Conservation (phyloP, 2,329 filamentous ascomycete species). For the Escovopsis sp. region DNA sequence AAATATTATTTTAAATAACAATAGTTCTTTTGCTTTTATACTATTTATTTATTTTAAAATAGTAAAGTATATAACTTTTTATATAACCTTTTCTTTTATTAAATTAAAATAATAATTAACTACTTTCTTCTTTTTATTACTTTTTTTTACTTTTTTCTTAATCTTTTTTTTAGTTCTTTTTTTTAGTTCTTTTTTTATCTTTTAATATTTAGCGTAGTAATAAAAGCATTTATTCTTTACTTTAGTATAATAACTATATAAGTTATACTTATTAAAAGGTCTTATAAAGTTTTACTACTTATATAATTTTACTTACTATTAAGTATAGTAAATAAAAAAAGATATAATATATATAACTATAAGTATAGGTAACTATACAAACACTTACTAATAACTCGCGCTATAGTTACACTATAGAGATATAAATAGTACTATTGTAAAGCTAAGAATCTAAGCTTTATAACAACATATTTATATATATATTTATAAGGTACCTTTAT, state of each 20-base stretch:
- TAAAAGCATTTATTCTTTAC: not conserved
- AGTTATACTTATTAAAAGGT: not conserved
- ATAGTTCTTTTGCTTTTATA: not conserved
- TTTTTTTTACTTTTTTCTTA: not conserved
- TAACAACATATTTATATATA: not conserved
- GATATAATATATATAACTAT: not conserved
- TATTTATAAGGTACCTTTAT: no score
- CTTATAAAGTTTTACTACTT: not conserved
- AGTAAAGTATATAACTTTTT: not conserved
- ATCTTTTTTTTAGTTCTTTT: not conserved
- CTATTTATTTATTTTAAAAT: not conserved
- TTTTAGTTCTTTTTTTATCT: not conserved
- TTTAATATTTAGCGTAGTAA: no score
- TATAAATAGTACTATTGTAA: no score
- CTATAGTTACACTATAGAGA: no score
- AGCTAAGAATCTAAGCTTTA: not conserved
- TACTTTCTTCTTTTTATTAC: not conserved
- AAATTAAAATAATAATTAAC: not conserved
- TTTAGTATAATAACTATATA: not conserved
- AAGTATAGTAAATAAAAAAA: not conserved
- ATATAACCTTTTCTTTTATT: not conserved
- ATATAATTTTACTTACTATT: not conserved
- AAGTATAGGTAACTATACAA: no score
- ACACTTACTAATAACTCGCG: no score
- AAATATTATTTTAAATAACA: not conserved